Conservation (phyloP, 225 moss, liverwort and hornwort species). For the Physcomitrellopsis africana region DNA sequence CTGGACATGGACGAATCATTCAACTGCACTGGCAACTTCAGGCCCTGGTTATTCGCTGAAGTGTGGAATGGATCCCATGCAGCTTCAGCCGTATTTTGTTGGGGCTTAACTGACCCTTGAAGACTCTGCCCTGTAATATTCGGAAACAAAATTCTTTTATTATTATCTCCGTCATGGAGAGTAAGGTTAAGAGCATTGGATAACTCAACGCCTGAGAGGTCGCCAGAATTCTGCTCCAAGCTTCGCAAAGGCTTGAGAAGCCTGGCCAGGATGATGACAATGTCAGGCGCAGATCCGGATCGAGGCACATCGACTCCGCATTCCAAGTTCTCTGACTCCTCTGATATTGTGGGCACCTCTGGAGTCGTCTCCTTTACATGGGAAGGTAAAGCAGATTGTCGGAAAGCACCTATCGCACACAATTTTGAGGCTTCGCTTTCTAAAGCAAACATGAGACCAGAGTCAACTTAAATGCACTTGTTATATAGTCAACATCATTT, state of each 20-base stretch:
- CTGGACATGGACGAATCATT: not conserved
- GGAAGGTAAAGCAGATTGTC: constrained; percentile 37
- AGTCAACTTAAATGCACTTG: no score
- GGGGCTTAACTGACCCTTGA: not conserved
- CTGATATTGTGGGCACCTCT: constrained; percentile 39
- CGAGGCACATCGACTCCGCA: constrained; percentile 18
- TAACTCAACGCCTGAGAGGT: constrained; percentile 36
- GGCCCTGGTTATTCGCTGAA: no score
- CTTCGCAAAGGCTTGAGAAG: constrained; percentile 47
- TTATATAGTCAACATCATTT: no score
- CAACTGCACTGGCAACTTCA: not conserved
- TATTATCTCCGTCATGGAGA: constrained; percentile 31
- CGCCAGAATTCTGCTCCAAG: constrained; percentile 49
- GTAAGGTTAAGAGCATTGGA: constrained; percentile 45
- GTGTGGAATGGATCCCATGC: constrained; percentile 18
- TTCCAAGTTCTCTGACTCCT: constrained; percentile 44
- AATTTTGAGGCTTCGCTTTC: constrained; percentile 39
- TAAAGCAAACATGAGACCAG: constrained; percentile 6
- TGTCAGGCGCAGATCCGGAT: constrained; percentile 42
- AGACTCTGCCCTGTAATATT: not conserved
- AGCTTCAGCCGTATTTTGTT: not conserved
- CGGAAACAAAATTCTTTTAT: constrained; percentile 17
- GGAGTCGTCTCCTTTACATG: constrained; percentile 45
- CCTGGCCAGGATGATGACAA: constrained; percentile 47
- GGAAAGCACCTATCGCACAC: constrained; percentile 24